phyloP scores from a whole-genome alignment of 163 green algal species.

The Prototheca wickerhamii region DNA sequence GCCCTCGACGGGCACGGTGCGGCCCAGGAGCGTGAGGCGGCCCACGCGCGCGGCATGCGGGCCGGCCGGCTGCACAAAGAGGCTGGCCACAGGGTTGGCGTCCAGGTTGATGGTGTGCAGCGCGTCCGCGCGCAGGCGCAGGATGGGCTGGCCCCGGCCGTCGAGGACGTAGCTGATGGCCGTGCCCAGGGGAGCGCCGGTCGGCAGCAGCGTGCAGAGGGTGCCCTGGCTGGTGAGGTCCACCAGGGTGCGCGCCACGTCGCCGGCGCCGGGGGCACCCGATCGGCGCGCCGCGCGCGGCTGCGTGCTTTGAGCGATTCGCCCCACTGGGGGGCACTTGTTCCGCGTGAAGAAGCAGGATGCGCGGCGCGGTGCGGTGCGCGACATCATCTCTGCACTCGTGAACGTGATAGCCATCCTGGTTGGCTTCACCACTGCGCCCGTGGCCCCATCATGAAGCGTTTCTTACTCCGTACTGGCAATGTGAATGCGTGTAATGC shows the following conservation, averaged over 20 bases:
- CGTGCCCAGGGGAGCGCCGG: conserved; percentile 64
- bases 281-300: too few species aligned
- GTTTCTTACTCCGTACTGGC: too few species aligned
- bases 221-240: conserved; percentile 65
- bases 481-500: too few species aligned
- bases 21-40: conserved; percentile 64
- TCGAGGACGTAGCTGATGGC: conserved; percentile 74
- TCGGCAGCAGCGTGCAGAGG: conserved; percentile 55
- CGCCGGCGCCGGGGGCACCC: conserved; percentile 35
- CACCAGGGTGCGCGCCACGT: conserved; percentile 72
- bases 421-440: too few species aligned
- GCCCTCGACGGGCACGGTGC: conserved; percentile 12
- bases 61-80: conserved; percentile 69
- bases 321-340: too few species aligned
- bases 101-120: conserved; percentile 65
- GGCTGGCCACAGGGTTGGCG: conserved; percentile 44
- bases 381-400: too few species aligned
- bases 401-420: too few species aligned
- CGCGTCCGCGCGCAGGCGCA: conserved; percentile 52
- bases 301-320: too few species aligned
- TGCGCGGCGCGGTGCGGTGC: too few species aligned
- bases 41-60: conserved; percentile 64
- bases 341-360: too few species aligned
- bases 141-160: conserved; percentile 49
- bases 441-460: too few species aligned